Base-by-base conservation (phyloP, 164 flowering plant species). In the Sedum album region DNA sequence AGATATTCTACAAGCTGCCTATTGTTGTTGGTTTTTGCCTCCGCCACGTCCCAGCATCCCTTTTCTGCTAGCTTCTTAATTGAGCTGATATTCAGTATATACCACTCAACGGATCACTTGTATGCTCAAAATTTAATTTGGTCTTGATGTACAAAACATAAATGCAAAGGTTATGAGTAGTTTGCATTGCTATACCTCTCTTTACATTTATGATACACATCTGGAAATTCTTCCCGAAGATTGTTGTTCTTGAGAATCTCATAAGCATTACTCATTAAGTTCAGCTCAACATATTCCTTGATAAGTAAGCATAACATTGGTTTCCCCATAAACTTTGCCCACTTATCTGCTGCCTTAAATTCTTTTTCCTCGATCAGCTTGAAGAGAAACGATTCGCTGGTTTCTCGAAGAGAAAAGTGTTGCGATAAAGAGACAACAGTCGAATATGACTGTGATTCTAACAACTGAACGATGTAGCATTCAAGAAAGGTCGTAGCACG, bases 1-100 rank as follows among this genome's bases (percentile, higher is more conserved):
- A 94, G 70, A 82, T 86, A 94, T 72, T 91, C 87, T 55, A 91
- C 65, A 63, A 91, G 86, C 73, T 84, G 83, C 39, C 69, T 78
- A 68, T 89, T 79, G 49, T 74, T 75, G 60, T 85, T 82, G 41
- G 91, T 73, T 76, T 69, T 89, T 38, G 67, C 70, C 79, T 94
- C 99, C 10, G 97, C 97, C 69, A 90, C 66, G 69, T 90, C 97
- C 99, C 99, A 94, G 75, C 84, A 83, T 55, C 93, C 97, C 76
- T 90, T 94, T 77, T 92, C 97, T 44, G 88, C 97, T 25, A 90
- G 81, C 75, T 79, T 87, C 77, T 90, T 92, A 23, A 94, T 68
- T 46, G 84, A 72, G 69, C 99, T 94, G 87, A 75, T 82, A 39
- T 33, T 69, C 63, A 67, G 71, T 60, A 57, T 25, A 77, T 60